Conservation (phyloP, 2,329 filamentous ascomycete genomes). For the Clonostachys solani region DNA sequence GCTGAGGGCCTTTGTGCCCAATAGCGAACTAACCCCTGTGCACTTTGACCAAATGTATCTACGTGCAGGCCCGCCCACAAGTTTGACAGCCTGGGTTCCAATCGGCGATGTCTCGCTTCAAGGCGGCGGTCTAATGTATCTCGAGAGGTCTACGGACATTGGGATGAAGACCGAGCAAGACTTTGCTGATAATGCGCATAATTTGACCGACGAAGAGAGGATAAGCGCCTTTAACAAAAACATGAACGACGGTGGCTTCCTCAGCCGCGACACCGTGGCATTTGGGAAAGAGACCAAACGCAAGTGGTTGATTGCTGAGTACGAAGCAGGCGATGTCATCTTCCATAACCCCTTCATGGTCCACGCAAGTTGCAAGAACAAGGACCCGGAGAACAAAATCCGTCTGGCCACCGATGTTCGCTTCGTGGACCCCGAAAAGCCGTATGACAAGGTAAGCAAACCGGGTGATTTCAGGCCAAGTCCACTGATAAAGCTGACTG, state of each 20-base stretch:
- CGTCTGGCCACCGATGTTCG: conserved; percentile 51
- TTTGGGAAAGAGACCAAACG: conserved; percentile 19
- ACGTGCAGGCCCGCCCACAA: conserved; percentile 47
- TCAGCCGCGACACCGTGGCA: conserved; percentile 40
- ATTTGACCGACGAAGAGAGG: conserved; percentile 46
- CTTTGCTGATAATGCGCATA: conserved; percentile 43
- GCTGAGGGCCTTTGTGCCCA: conserved; percentile 51
- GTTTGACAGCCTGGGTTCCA: conserved; percentile 53
- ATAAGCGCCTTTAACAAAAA: conserved; percentile 50
- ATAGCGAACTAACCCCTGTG: conserved; percentile 52
- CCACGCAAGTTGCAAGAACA: conserved; percentile 53
- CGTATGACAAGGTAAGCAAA: conserved; percentile 39
- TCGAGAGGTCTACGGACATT: conserved; percentile 34
- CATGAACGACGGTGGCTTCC: conserved; percentile 51
- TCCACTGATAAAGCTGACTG: no score
- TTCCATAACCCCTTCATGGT: conserved; percentile 39
- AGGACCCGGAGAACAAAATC: conserved; percentile 44
- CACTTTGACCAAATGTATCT: conserved; percentile 59
- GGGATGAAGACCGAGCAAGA: conserved; percentile 43
- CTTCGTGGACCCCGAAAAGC: conserved; percentile 46
- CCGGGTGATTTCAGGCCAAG: no score
- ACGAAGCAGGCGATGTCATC: conserved; percentile 34
- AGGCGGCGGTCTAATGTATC: conserved; percentile 55
- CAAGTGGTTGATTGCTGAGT: conserved; percentile 27
- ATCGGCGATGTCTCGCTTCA: conserved; percentile 48